Evolutionary conservation across 495 filamentous ascomycete genomes (phyloP).

Genomic region (Mycothermus thermophilus): DNA sequence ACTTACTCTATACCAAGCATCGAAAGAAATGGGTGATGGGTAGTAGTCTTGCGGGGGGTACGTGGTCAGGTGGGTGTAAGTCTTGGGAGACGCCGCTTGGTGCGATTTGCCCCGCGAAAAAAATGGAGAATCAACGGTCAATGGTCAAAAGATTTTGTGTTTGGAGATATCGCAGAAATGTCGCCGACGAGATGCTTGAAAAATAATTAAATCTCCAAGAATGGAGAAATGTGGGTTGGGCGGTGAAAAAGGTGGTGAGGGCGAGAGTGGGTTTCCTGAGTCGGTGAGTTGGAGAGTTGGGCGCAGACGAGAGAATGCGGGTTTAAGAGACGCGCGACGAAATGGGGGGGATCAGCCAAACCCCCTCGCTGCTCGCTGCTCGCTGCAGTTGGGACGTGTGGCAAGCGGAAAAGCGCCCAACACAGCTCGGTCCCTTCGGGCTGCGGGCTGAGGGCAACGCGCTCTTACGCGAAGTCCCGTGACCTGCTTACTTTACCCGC

Average conservation of each 20-base stretch:
- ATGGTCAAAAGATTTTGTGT: background rate
- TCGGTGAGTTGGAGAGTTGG: constrained; percentile 5
- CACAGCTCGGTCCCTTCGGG: constrained; percentile 10
- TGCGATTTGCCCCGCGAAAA: constrained; percentile 9
- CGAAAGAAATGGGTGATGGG: constrained; percentile 5
- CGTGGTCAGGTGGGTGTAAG: too few relatives aligned
- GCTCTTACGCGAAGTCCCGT: constrained; percentile 23
- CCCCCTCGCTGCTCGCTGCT: too few relatives aligned
- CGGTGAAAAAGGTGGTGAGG: background rate
- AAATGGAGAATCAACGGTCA: background rate
- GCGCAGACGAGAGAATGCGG: constrained; percentile 9
- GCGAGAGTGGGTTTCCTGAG: background rate
- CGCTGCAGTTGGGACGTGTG: constrained; percentile 10
- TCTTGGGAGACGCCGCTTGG: too few relatives aligned
- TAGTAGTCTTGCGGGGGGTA: constrained; percentile 3
- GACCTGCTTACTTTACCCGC: constrained; percentile 6
- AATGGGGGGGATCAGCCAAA: constrained; percentile 1
- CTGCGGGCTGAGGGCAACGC: constrained; percentile 11
- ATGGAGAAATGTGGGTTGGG: background rate
- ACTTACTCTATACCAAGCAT: constrained; percentile 23
- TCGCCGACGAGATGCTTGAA: too few relatives aligned
- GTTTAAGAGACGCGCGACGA: constrained; percentile 16
- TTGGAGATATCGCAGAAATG: background rate
- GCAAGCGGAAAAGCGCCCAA: constrained; percentile 10
- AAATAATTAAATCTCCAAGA: background rate